Evolutionary conservation across 2,329 filamentous ascomycete genomes (phyloP).

Genomic region (Cadophora sp.): DNA sequence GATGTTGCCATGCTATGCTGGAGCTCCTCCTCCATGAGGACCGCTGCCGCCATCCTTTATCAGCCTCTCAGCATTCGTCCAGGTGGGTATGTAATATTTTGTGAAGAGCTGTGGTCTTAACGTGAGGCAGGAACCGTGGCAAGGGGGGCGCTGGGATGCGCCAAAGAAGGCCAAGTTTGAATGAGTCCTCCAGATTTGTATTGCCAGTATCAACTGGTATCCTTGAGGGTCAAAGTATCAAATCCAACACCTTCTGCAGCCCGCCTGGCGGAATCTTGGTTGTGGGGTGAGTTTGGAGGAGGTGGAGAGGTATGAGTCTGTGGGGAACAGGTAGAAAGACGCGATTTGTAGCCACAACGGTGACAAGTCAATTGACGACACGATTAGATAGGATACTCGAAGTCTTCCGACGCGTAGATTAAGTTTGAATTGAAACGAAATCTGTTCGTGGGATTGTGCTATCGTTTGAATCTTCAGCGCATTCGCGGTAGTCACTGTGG

Average conservation of each 20-base stretch:
- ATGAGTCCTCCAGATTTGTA: neutral
- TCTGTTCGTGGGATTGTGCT: conserved; percentile 38
- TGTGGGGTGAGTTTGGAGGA: conserved; percentile 18
- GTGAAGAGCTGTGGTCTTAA: neutral
- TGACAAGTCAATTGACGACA: conserved; percentile 32
- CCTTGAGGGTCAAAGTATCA: neutral
- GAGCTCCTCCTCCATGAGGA: conserved; percentile 43
- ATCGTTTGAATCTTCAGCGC: conserved; percentile 28
- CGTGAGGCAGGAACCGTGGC: neutral
- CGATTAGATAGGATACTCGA: conserved; percentile 31
- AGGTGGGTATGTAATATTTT: conserved; percentile 4
- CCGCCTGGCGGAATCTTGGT: conserved; percentile 4
- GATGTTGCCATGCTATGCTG: conserved; percentile 44
- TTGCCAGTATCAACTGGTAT: neutral
- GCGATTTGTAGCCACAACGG: conserved; percentile 35
- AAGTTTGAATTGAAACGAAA: conserved; percentile 39
- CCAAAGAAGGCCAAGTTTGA: neutral
- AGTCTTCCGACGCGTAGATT: conserved; percentile 43
- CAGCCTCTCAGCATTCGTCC: conserved; percentile 33
- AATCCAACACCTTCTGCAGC: neutral
- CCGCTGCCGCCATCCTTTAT: conserved; percentile 41
- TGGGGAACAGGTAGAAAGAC: conserved; percentile 33
- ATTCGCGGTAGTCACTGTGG: conserved; percentile 33
- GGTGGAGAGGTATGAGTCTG: conserved; percentile 21
- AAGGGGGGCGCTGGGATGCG: conserved; percentile 3